A percentile compares a stretch with the other conserved stretches of the same genome.
These are phyloP conservation scores for Sarocladium brachiariae DNA, from an alignment of 2,329 filamentous ascomycete genomes.

Conservation along the genomic window DNA sequence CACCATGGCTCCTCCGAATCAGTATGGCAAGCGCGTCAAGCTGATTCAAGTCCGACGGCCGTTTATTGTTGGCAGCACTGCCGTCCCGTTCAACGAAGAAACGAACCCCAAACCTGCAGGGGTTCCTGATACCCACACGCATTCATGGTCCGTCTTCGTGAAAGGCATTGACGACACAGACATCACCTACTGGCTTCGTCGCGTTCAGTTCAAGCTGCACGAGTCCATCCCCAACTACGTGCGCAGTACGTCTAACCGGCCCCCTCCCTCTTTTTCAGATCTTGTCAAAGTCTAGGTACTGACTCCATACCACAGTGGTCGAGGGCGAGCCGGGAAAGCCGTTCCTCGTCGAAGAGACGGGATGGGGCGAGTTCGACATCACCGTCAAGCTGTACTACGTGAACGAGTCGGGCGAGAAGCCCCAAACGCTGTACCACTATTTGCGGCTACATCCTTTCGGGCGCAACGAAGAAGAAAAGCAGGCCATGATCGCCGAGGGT, in stretches of 20 bases:
- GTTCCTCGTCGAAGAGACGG: constrained; percentile 85
- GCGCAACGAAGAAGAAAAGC: constrained; percentile 66
- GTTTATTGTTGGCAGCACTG: constrained; percentile 73
- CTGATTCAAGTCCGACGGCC: constrained; percentile 57
- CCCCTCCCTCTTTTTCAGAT: no score
- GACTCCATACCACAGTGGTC: no score
- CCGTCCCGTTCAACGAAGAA: constrained; percentile 69
- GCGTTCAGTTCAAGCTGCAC: constrained; percentile 97
- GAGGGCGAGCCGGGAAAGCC: constrained; percentile 62
- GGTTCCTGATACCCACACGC: constrained; percentile 85
- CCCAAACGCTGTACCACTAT: constrained; percentile 91
- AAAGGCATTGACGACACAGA: constrained; percentile 84
- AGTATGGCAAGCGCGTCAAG: constrained; percentile 57
- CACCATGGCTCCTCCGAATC: constrained; percentile 52
- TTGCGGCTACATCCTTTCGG: constrained; percentile 88
- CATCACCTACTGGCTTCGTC: constrained; percentile 90
- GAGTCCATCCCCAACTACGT: constrained; percentile 91
- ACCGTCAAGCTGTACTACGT: constrained; percentile 92
- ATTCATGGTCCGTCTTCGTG: constrained; percentile 94
- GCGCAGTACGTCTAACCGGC: constrained; percentile 65
- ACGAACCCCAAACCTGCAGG: constrained; percentile 65
- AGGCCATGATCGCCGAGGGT: constrained; percentile 49
- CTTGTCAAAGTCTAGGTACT: no score
- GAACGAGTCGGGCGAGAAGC: constrained; percentile 82
- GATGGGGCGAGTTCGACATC: constrained; percentile 98